Conservation (phyloP, 2,329 filamentous ascomycete genomes). For the Meredithiella fracta region DNA sequence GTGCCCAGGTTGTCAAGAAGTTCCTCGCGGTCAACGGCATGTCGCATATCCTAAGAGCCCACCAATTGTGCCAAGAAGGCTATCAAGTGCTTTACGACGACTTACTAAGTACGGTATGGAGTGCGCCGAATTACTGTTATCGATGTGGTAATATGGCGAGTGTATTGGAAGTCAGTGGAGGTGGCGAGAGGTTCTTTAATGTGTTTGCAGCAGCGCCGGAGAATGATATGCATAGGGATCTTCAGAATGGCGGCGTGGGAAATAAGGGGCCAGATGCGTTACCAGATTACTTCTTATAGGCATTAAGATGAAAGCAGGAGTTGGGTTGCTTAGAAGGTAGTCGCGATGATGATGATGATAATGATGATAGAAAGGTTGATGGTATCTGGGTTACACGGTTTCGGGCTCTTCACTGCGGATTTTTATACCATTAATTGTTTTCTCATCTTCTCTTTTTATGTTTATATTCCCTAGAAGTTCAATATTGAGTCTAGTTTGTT, state of each 20-base stretch:
- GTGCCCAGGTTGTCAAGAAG: conserved; percentile 93
- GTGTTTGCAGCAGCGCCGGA: conserved; percentile 95
- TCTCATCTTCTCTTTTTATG: not conserved
- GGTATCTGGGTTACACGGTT: not conserved
- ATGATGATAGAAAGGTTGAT: not conserved
- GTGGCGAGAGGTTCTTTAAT: conserved; percentile 88
- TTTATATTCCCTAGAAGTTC: not conserved
- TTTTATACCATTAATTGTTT: not conserved
- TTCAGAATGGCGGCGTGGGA: conserved; percentile 62
- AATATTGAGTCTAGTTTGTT: too few relatives aligned
- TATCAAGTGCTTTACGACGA: conserved; percentile 96
- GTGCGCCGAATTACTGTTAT: conserved; percentile 90
- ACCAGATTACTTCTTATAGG: conserved; percentile 55
- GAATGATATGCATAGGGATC: conserved; percentile 79
- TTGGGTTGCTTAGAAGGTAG: not conserved
- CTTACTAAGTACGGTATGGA: conserved; percentile 90
- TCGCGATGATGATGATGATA: not conserved
- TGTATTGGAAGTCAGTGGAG: conserved; percentile 87
- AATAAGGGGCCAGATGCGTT: conserved; percentile 43
- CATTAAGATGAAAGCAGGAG: not conserved
- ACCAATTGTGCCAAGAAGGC: conserved; percentile 95
- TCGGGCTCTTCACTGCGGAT: not conserved
- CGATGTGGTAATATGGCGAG: conserved; percentile 94
- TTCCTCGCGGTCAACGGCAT: conserved; percentile 95
- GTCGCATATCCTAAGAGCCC: conserved; percentile 93